Base-by-base conservation (phyloP, 352 stramenopile genomes). In the Phytophthora pseudosyringae region DNA sequence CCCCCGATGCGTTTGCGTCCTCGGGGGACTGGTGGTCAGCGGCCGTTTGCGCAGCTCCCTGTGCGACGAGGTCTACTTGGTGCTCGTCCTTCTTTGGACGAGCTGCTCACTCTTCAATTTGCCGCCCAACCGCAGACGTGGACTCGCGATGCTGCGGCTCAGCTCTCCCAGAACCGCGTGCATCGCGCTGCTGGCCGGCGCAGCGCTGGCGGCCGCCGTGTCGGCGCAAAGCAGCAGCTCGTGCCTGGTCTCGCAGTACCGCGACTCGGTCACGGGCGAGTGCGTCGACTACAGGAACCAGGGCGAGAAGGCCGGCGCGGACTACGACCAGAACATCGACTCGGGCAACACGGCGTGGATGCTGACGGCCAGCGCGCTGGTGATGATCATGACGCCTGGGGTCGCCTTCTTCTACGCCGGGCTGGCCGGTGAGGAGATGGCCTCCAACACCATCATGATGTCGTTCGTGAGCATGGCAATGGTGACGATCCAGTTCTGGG, bases 361-460 rank as follows among this genome's bases (percentile, higher is more conserved):
- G 74, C 56, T 91, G 4, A 50, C 64, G 16, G 50, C 80, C 31
- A 83, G 67, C 18, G 78, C 69, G 33, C 54, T 91, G 3, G 83
- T 93, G 49, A 85, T 91, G 77, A 73, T 93, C 56, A 91, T 93
- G 83, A 88, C 80, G 5, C 82, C 83, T 0, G 83, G 83, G 8
- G 75, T 93, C 13, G 75, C 78, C 13, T 89, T 93, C 69, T 95
- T 94, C 74, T 95, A 95, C 73, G 87, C 83, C 5, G 87, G 87
- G 3, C 78, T 95, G 7, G 85, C 86, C 0, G 82, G 83, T 32
- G 78, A 89, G 48, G 79, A 90, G 36, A 91, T 89, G 75, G 80
- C 87, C 43, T 89, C 88, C 41, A 91, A 90, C 70, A 93, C 83
- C 10, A 90, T 94, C 46, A 89, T 93, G 69, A 90, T 92, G 80